Base-by-base conservation (phyloP, 495 filamentous ascomycete species). In the Mytilinidion resinicola region DNA sequence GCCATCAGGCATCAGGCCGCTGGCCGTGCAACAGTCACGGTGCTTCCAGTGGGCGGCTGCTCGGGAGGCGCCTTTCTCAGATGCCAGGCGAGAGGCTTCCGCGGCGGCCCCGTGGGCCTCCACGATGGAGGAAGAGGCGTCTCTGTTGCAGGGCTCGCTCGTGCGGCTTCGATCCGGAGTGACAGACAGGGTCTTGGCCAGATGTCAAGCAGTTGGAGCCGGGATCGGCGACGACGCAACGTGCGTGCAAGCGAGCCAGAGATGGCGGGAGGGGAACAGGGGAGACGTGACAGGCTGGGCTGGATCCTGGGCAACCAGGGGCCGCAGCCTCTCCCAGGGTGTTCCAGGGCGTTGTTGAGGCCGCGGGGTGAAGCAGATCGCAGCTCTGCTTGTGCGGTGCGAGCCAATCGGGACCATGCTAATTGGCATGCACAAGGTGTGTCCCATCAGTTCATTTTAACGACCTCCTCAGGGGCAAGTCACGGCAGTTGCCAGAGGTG, bases 351-450 rank as follows among this genome's bases (percentile, higher is more conserved):
- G 43, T 51, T 12, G 20, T 19, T 4, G 39, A 36, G 11, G 5
- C 33, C 36, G 48, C 19, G 49, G 25, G 57, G 57, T 53, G 56
- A 47, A 60, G 62, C 62, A 64, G 62, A 64, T 60, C 52, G 56
- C 53, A 52, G 56, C 20, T 53, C 37, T 56, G 56, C 34, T 37
- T 59, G 52, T 55, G 37, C 47, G 42, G 43, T 46, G n/a, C 48
- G 47, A 35, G 37, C 61, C 61, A 63, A 63, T 63, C 56, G 52
- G 21, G 35, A 36, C 12, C 11, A 0, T 9, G 12, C 21, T 47
- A 34, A 10, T 11, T 37, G 20, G 50, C 46, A 21, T 7, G 19
- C 8, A 33, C 44, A 12, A 56, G 25, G 9, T 7, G 52, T 43
- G 12, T 42, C 39, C 39, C 2, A 14, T 42, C 39, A 8, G 39